Base-by-base conservation (phyloP, 1,284 basidiomycete species). In the Cryptococcus sp. region DNA sequence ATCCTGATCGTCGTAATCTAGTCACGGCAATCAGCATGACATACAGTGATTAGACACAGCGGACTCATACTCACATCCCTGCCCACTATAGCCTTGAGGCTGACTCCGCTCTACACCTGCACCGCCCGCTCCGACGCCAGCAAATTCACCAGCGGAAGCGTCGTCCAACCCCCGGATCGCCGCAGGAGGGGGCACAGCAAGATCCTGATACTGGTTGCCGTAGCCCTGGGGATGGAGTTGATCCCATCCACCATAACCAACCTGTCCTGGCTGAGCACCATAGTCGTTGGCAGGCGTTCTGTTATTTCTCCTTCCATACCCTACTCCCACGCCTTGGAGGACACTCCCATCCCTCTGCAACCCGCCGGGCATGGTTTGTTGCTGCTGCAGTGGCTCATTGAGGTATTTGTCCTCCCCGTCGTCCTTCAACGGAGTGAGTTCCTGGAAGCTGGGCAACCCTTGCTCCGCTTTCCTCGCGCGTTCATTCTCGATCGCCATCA, bases 401-500 rank as follows among this genome's bases (percentile, higher is more conserved):
- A 74, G 61, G 53, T 74, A 77, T 60, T 76, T 69, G 55, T 76
- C 70, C 53, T 77, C 72, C 11, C 43, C 53, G 19, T 62, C 60
- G 19, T 64, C 57, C 20, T 61, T 72, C 17, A 73, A 61, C 1
- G 75, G 75, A 25, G 66, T 61, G 16, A 63, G 55, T 43, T 70
- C 65, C 47, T 68, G 65, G 61, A 77, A 77, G 20, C 49, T 60
- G 7, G 75, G 75, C 41, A 77, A 54, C 16, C 66, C 73, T 54
- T 72, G 70, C 57, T 73, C 71, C 55, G 71, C 67, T 61, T 72
- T 70, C 49, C 76, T 58, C 22, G 58, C 40, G 35, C 71, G 62
- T 59, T 78, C 76, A 57, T 74, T 71, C 47, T 68, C 62, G 16
- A 75, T 63, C 0, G 75, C 75, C 30, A 71, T 63, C 49, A 75